Base-by-base conservation (phyloP, 169 alveolate species). In the Plasmodium fragile region DNA sequence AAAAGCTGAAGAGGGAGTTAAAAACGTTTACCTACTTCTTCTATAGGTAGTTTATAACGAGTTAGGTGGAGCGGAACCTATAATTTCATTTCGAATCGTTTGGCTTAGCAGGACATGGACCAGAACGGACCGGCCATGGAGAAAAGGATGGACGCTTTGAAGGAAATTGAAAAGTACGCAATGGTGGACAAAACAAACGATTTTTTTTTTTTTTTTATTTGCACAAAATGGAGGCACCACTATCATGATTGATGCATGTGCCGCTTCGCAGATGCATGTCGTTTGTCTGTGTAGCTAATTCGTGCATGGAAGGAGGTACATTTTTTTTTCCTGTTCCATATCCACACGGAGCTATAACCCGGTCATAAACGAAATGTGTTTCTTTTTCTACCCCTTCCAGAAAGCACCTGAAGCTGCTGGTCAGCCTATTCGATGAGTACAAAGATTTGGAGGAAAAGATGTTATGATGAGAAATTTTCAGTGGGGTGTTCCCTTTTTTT, bases 81-180 rank as follows among this genome's bases (percentile, higher is more conserved):
- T 4, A 0, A 28, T 7, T 65, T 65, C 16, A 22, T 25, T 65
- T 65, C 36, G 13, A 65, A 25, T 22, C 75, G 36, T 65, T 25
- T 49, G 22, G 3, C 59, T 65, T 6, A 65, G 75, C 75, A 65
- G 75, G 75, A 65, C 13, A 65, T 18, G n/a, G 30, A 83, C 59
- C 78, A 83, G 16, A 22, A 34, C 3, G 80, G 81, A n/a, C 28
- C 45, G 34, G 41, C 72, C 22, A 78, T 89, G 75, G 59, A 78
- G 81, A 65, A 89, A 78, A 78, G 94, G 49, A 39, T 89, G 39
- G 90, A 52, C 28, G 87, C 94, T n/a, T 69, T 89, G 71, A 55
- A 28, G 72, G 59, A 89, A 41, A 89, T 89, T 65, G 94, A 89
- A 89, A 89, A 78, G 94, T 89, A 89, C 18, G 3, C 22, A 73